Evolutionary conservation across 345 rosid genomes (phyloP).

Genomic region (Populus nigra): DNA sequence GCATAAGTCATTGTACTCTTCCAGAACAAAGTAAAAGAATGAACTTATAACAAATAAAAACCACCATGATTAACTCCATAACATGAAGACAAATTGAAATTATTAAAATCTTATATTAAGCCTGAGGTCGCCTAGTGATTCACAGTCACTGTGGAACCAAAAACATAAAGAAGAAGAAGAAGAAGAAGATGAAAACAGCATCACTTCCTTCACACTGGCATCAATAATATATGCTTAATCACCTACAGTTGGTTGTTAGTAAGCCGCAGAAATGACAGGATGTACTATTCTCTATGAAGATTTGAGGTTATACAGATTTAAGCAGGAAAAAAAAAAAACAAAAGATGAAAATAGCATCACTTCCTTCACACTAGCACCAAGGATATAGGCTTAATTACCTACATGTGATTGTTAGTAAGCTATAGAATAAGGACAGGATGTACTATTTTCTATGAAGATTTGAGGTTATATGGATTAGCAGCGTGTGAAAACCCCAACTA

Average conservation of each 20-base stretch:
- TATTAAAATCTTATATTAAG: background rate
- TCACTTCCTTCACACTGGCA: background rate
- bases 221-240: background rate
- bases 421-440: background rate
- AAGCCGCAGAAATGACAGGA: background rate
- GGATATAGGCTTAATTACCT: background rate
- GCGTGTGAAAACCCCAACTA: background rate
- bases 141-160: background rate
- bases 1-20: background rate
- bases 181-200: background rate
- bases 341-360: background rate
- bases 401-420: background rate
- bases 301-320: background rate
- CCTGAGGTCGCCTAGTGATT: background rate
- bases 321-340: background rate
- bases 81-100: background rate
- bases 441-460: background rate
- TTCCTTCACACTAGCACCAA: background rate
- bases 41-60: background rate
- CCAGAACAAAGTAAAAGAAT: background rate
- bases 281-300: background rate
- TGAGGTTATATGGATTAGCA: background rate
- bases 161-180: background rate
- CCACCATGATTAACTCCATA: background rate
- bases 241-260: background rate